Percentiles rank a stretch among this genome's conserved stretches.
Conservation (phyloP, 345 rosid genomes). For the Triadica sebifera region DNA sequence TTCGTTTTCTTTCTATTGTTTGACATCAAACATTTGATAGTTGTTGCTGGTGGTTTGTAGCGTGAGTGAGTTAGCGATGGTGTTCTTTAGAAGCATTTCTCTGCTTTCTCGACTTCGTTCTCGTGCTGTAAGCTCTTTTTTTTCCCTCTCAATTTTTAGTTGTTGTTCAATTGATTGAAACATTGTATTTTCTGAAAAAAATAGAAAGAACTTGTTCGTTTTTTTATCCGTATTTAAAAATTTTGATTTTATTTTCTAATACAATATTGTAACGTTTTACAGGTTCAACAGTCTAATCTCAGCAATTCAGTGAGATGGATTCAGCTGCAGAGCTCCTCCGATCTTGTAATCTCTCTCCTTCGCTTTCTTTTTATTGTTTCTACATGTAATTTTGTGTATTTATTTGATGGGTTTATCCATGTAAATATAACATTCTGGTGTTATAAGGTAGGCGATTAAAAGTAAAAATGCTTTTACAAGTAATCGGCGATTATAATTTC, state of each 20-base stretch:
- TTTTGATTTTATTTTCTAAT: background rate
- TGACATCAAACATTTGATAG: background rate
- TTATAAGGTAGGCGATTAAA: background rate
- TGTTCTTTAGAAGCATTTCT: constrained; percentile 57
- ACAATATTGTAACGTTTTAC: constrained; percentile 11
- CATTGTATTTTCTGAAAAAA: background rate
- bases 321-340: constrained; percentile 74
- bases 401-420: background rate
- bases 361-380: background rate
- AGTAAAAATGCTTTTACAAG: background rate
- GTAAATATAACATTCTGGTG: background rate
- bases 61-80: constrained; percentile 43
- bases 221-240: background rate
- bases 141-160: background rate
- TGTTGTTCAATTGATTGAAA: background rate
- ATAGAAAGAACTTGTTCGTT: background rate
- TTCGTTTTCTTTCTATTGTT: background rate
- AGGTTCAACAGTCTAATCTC: constrained; percentile 65
- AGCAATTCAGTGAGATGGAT: constrained; percentile 77
- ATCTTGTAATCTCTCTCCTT: constrained; percentile 51
- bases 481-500: background rate
- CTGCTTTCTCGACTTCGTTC: constrained; percentile 68
- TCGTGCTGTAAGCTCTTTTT: constrained; percentile 47
- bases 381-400: background rate
- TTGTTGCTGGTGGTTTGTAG: background rate